Evolutionary conservation across 2,329 filamentous ascomycete genomes (phyloP).

Genomic region (Cladosporium sp.): DNA sequence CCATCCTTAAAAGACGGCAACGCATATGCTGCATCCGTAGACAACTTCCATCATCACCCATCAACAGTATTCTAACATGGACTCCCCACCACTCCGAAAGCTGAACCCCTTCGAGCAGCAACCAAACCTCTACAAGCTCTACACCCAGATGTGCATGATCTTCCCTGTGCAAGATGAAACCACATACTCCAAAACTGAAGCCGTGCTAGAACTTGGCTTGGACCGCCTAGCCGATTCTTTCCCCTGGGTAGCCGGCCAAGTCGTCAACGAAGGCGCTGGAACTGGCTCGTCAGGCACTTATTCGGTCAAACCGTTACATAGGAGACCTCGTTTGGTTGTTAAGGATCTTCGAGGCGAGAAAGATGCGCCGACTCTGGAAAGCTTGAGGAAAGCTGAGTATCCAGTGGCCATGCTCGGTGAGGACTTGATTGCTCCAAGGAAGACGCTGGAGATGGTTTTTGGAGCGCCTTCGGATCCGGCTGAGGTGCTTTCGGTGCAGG

Average conservation of each 20-base stretch:
- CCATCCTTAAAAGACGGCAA: too few species aligned
- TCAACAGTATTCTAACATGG: neutral
- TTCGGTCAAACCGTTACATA: slow-evolving; percentile 36
- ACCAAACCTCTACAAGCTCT: slow-evolving; percentile 37
- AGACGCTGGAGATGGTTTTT: slow-evolving; percentile 34
- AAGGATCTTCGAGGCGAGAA: slow-evolving; percentile 39
- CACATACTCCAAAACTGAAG: slow-evolving; percentile 24
- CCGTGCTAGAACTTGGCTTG: slow-evolving; percentile 35
- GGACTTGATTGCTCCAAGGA: slow-evolving; percentile 37
- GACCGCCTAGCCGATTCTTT: slow-evolving; percentile 37
- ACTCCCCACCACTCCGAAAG: neutral
- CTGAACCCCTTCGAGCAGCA: slow-evolving; percentile 43
- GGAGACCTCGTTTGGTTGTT: slow-evolving; percentile 34
- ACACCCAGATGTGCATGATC: slow-evolving; percentile 42
- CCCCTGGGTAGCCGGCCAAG: slow-evolving; percentile 46
- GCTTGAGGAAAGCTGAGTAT: slow-evolving; percentile 36
- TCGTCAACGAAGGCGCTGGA: slow-evolving; percentile 32
- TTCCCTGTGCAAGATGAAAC: slow-evolving; percentile 31
- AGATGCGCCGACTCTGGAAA: slow-evolving; percentile 35
- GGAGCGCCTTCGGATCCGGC: slow-evolving; percentile 25
- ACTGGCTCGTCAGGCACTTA: slow-evolving; percentile 31
- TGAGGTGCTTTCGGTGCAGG: slow-evolving; percentile 42
- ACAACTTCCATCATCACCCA: too few species aligned
- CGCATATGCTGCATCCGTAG: too few species aligned
- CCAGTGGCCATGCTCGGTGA: slow-evolving; percentile 49